A percentile compares a stretch with the other conserved stretches of the same genome.
Evolutionary conservation across 2,329 filamentous ascomycete genomes (phyloP).

Genomic region (Penicillium janthinellum): DNA sequence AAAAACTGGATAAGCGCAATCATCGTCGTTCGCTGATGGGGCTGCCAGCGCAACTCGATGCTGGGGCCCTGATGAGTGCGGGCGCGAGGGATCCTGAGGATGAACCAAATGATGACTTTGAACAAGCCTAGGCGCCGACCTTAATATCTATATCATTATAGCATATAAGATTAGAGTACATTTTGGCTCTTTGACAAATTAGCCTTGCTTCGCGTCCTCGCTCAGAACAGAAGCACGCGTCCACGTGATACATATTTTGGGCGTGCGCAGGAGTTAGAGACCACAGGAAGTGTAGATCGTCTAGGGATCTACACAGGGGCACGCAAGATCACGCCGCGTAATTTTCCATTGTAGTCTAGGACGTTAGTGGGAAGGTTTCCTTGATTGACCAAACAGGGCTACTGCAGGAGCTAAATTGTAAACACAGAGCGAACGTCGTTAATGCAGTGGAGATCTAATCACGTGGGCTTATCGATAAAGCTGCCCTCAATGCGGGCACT

Average conservation of each 20-base stretch:
- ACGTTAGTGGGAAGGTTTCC: too few species aligned
- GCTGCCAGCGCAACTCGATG: slow-evolving; percentile 53
- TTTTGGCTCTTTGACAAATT: neutral
- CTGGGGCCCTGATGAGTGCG: slow-evolving; percentile 50
- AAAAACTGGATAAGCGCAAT: slow-evolving; percentile 57
- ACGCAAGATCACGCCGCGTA: too few species aligned
- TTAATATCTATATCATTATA: slow-evolving; percentile 22
- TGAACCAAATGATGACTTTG: slow-evolving; percentile 50
- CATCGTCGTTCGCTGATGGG: slow-evolving; percentile 60
- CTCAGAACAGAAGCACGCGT: too few species aligned
- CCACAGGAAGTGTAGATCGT: too few species aligned
- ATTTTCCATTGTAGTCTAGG: too few species aligned
- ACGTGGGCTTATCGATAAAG: slow-evolving; percentile 36
- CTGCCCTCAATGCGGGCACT: slow-evolving; percentile 9
- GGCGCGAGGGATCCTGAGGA: slow-evolving; percentile 37
- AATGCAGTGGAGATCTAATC: slow-evolving; percentile 8
- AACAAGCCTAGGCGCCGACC: slow-evolving; percentile 41
- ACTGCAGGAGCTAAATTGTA: neutral
- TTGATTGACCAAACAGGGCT: too few species aligned
- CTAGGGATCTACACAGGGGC: too few species aligned
- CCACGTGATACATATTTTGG: too few species aligned
- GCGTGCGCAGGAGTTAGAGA: too few species aligned
- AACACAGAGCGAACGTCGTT: neutral
- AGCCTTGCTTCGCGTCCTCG: too few species aligned
- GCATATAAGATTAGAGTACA: slow-evolving; percentile 27